Evolutionary conservation across 2,329 filamentous ascomycete species (phyloP), one percentile per base, ranked within the genome.

Genomic region (Neoscytalidium dimidiatum): DNA sequence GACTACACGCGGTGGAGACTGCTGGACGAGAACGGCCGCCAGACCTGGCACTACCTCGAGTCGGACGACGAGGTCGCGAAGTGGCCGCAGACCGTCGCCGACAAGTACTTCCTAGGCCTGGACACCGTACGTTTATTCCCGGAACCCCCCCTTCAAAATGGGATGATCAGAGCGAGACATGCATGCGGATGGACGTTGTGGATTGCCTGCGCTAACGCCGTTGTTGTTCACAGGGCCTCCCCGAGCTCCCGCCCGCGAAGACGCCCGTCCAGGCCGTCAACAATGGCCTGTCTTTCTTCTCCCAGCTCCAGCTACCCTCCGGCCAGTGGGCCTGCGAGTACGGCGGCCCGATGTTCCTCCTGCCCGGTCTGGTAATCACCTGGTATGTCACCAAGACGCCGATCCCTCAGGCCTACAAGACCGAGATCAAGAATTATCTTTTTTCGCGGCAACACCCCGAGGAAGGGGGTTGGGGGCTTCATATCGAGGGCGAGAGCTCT

Each of bases 241-340:
- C 93, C 0, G 81, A 87, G 4, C 86, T 97, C 0, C 87, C 89
- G 23, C 81, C 84, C 65, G 83, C 94, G 3, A 86, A 87, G 67
- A 93, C 83, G 3, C 90, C 94, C 4, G 83, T 95, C 64, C 87
- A 95, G 69, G 84, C 92, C 4, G 92, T 92, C 3, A 83, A 85
- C 66, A 99, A 99, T 80, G 93, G 90, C 41, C 84, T 98, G 62
- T 82, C 86, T 3, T 98, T 97, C 82, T 97, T 96, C 81, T 91
- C 94, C 65, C 86, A 94, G 68, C 86, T 98, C 26, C 95, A 99
- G 76, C 84, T 97, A 1, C 88, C 90, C 14, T 90, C 92, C 0
- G 95, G 95, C 4, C 92, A 97, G 74, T 99, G 95, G 95, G 95
- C 85, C 4, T 98, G 94, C 80, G 95, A 99, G 77, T 99, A 99